Conservation (phyloP, 192 early-diverging fungal species). For the Geosiphon pyriformis region DNA sequence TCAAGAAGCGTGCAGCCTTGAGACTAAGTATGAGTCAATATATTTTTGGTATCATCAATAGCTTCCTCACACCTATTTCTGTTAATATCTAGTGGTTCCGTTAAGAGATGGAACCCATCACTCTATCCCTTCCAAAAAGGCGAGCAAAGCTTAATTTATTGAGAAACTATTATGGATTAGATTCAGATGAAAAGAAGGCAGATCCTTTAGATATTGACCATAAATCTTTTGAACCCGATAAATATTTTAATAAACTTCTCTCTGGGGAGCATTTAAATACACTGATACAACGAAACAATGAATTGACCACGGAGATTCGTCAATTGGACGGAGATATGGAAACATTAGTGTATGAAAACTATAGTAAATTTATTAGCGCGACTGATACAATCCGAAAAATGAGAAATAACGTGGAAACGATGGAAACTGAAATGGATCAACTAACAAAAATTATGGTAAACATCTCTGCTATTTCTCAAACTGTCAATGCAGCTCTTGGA, state of each 20-base stretch:
- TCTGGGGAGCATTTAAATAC: constrained; percentile 61
- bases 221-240: constrained; percentile 67
- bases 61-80: too few species aligned
- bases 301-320: constrained; percentile 72
- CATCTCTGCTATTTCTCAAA: constrained; percentile 48
- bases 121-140: constrained; percentile 6
- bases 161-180: constrained; percentile 48
- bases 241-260: constrained; percentile 71
- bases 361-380: constrained; percentile 93
- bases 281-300: constrained; percentile 70
- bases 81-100: too few species aligned
- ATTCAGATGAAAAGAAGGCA: constrained; percentile 37
- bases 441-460: constrained; percentile 61
- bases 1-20: too few species aligned
- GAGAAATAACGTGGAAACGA: constrained; percentile 77
- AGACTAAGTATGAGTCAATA: too few species aligned
- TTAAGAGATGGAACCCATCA: too few species aligned
- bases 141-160: constrained; percentile 49
- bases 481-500: constrained; percentile 57
- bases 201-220: constrained; percentile 71
- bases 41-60: too few species aligned
- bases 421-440: constrained; percentile 79
- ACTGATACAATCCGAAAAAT: constrained; percentile 89
- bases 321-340: constrained; percentile 95
- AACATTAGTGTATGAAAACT: constrained; percentile 98